Conservation (phyloP, 345 rosid species). For the Trapa bicornis region DNA sequence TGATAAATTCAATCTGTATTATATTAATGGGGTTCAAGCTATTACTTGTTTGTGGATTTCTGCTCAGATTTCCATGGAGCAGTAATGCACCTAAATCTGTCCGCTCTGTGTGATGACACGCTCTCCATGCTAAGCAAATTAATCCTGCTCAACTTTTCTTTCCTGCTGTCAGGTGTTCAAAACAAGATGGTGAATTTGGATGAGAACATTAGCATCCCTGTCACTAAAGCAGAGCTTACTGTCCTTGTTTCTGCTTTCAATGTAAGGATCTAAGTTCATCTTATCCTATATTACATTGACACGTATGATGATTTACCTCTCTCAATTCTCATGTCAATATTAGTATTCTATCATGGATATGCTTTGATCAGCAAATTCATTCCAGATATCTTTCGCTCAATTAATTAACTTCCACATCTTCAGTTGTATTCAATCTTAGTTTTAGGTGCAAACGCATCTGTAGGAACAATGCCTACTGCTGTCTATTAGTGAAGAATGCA, state of each 20-base stretch:
- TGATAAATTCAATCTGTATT: too few species aligned
- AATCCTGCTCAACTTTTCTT: slow-evolving; percentile 10
- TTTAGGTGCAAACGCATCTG: background rate
- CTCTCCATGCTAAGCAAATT: slow-evolving; percentile 9
- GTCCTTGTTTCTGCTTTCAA: slow-evolving; percentile 65
- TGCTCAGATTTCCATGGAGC: background rate
- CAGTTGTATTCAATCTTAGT: background rate
- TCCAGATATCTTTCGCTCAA: background rate
- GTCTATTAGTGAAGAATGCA: background rate
- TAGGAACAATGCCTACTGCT: background rate
- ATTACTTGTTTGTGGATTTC: too few species aligned
- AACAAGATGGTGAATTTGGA: slow-evolving; percentile 67
- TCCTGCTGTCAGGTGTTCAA: slow-evolving; percentile 52
- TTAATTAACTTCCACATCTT: background rate
- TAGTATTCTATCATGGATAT: background rate
- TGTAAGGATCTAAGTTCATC: slow-evolving; percentile 25
- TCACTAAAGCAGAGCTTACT: slow-evolving; percentile 68
- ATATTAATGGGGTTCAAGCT: too few species aligned
- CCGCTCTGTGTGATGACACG: background rate
- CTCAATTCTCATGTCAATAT: background rate
- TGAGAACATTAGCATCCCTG: slow-evolving; percentile 69
- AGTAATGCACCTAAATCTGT: background rate
- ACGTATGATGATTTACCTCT: background rate
- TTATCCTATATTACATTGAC: background rate
- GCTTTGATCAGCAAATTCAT: background rate